A percentile compares a stretch with the other conserved stretches of the same genome.
Conservation (phyloP, 163 green algal species). For the Volvox carteri region DNA sequence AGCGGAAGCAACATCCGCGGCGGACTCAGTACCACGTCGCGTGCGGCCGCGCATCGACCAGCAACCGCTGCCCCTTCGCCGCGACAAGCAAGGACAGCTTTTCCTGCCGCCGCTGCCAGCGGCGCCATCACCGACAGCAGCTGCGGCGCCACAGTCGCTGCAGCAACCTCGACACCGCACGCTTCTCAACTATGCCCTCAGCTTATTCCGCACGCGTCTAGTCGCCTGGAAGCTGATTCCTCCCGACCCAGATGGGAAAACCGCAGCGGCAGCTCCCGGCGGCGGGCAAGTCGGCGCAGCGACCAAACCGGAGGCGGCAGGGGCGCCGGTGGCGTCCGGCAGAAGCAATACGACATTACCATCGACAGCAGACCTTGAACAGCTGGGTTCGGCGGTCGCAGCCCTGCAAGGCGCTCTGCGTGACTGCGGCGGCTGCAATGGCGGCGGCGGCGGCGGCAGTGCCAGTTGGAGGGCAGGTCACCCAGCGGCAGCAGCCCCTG, state of each 20-base stretch:
- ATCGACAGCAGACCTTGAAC: not conserved
- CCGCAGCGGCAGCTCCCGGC: not conserved
- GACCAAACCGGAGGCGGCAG: too few relatives aligned
- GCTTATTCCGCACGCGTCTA: constrained; percentile 3
- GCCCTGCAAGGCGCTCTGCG: constrained; percentile 26
- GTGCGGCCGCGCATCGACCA: not conserved
- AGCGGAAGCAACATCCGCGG: too few relatives aligned
- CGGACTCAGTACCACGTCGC: too few relatives aligned
- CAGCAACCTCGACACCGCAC: constrained; percentile 12
- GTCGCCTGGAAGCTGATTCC: not conserved
- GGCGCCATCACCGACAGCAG: not conserved
- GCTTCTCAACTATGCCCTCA: constrained; percentile 16
- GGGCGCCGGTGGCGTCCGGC: not conserved
- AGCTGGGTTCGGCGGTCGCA: not conserved
- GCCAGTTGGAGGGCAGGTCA: not conserved
- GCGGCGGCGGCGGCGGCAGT: not conserved
- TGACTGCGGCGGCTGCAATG: not conserved
- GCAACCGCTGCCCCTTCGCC: too few relatives aligned
- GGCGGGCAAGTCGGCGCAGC: not conserved
- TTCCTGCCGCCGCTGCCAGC: too few relatives aligned
- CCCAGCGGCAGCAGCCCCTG: not conserved
- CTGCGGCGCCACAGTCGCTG: not conserved
- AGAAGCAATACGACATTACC: not conserved
- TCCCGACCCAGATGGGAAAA: not conserved
- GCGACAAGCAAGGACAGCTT: too few relatives aligned